These are phyloP conservation scores for Spathaspora boniae DNA, from an alignment of 805 yeast species.

Conservation along the genomic window DNA sequence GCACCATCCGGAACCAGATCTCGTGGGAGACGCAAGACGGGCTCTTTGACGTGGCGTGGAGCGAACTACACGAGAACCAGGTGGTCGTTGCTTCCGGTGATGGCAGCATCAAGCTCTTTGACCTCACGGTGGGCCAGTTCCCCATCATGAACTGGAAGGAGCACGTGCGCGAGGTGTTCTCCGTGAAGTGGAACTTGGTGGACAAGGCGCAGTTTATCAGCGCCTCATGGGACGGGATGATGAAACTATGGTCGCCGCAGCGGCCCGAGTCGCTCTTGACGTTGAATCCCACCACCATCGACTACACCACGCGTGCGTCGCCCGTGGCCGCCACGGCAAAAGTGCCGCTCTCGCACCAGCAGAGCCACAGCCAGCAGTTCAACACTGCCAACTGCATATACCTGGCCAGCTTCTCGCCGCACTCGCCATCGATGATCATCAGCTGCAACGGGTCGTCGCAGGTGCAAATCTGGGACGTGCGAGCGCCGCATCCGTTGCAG, in stretches of 20 bases:
- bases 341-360: conserved; percentile 34
- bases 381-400: conserved; percentile 63
- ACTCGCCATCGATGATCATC: conserved; percentile 64
- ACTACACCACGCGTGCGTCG: conserved; percentile 24
- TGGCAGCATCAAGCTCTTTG: conserved; percentile 82
- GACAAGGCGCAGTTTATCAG: conserved; percentile 68
- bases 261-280: conserved; percentile 57
- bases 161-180: conserved; percentile 72
- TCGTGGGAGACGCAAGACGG: conserved; percentile 92
- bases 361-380: conserved; percentile 27
- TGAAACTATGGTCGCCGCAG: conserved; percentile 74
- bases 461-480: conserved; percentile 76
- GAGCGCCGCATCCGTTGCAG: conserved; percentile 61
- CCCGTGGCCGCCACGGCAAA: conserved; percentile 21
- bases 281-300: conserved; percentile 32
- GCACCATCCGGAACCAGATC: conserved; percentile 51
- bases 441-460: conserved; percentile 74
- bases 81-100: conserved; percentile 83
- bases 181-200: conserved; percentile 69
- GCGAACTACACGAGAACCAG: conserved; percentile 87
- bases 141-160: conserved; percentile 76
- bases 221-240: conserved; percentile 89
- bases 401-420: conserved; percentile 80
- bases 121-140: conserved; percentile 58
- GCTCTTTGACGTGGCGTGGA: conserved; percentile 83